Base-by-base conservation (phyloP, 2,329 filamentous ascomycete genomes). In the Xylariaceae sp. region DNA sequence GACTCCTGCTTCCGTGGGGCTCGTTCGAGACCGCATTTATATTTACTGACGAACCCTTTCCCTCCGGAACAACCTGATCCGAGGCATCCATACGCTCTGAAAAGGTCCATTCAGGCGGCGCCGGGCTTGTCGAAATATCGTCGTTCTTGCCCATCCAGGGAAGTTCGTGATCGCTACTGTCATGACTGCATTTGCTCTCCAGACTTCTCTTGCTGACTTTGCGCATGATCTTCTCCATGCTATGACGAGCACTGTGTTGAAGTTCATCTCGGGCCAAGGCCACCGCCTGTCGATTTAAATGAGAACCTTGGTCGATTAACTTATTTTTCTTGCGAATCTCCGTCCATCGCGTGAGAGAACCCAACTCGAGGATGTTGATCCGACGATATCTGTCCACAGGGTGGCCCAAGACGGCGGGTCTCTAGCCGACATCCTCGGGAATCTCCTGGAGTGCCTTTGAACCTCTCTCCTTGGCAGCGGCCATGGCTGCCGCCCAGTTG, bases 361-460 rank as follows among this genome's bases (percentile, higher is more conserved):
- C 87, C 54, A 88, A 71, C 68, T 92, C 88, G 15, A 92, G 72
- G 21, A 89, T 67, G 65, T 82, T 89, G 77, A 91, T 83, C 56
- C 84, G 78, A 47, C 88, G 78, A 63, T 80, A 81, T 68, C 83
- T 85, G 44, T 85, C 81, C 42, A 80, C 82, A 12, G 87, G 86
- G 64, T 88, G 86, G 12, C 87, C 87, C 65, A 89, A 81, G 59
- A 90, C 80, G 26, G 85, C 76, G 1, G 87, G 84, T 54, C 81
- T 81, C 86, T 85, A 90, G 44, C 63, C 65, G n/a, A 85, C 79
- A 41, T 81, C 77, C 49, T 79, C 77, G 10, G 77, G 71, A 58
- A 78, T 72, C 30, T 71, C 58, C 15, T 57, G 53, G 5, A 65
- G 47, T 16, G 69, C 67, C 44, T 59, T 60, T 19, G 56, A 57